Conservation (phyloP, 257 asterid genomes). For the Solanum megistacrolobum region DNA sequence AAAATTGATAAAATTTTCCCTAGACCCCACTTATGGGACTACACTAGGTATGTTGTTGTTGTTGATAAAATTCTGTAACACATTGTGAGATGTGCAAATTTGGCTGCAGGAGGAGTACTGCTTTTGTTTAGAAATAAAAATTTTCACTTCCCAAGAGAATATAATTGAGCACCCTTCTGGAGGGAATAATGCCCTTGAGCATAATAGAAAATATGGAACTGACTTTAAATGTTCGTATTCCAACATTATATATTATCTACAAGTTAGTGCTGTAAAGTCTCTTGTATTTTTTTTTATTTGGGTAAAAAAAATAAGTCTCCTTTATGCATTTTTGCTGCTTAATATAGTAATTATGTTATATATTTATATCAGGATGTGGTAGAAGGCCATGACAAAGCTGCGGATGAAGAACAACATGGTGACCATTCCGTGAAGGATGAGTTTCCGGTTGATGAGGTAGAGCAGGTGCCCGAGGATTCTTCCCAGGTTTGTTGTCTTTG, state of each 20-base stretch:
- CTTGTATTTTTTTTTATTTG: not conserved
- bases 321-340: not conserved
- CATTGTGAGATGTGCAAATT: not conserved
- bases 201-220: not conserved
- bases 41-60: not conserved
- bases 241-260: not conserved
- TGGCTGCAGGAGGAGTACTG: not conserved
- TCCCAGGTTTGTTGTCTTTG: constrained; percentile 28
- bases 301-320: not conserved
- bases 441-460: constrained; percentile 19
- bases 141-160: not conserved
- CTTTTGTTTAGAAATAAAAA: not conserved
- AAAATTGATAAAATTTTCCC: not conserved
- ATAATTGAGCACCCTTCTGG: not conserved
- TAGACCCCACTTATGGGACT: not conserved
- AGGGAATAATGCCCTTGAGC: not conserved
- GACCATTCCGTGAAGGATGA: constrained; percentile 27
- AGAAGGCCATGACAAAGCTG: constrained; percentile 35
- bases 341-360: not conserved
- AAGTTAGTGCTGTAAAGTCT: not conserved
- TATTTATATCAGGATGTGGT: constrained; percentile 35
- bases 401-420: constrained; percentile 30
- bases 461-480: constrained; percentile 24
- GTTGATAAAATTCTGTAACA: not conserved
- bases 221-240: not conserved